Base-by-base conservation (phyloP, 768 basidiomycete genomes). In the Lanmaoa rubissima region DNA sequence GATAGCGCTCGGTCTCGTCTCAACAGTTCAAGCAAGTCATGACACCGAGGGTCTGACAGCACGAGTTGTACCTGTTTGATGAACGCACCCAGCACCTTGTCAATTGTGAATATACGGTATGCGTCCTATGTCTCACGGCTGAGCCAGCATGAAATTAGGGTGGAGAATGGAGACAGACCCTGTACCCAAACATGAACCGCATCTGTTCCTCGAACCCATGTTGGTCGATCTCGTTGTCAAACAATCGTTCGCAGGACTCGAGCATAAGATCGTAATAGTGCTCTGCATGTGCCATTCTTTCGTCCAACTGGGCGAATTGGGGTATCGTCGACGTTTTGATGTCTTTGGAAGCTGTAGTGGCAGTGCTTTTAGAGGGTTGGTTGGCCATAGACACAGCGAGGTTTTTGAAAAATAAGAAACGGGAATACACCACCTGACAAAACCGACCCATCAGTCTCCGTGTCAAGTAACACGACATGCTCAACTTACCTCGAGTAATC, bases 171-270 rank as follows among this genome's bases (percentile, higher is more conserved):
- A 45, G 53, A 59, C 69, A 31, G 36, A 88, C 94, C 78, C 84
- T 84, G 43, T 85, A 79, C n/a, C 92, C 90, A 71, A 93, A 95
- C 79, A 94, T 86, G 53, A 80, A 81, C 42, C 96, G 80, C 78
- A 96, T 82, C 63, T 90, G 90, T 62, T 99, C 97, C 73, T 98
- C 96, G 68, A 95, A 98, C 5, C 78, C 81, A 42, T 78, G 75
- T 61, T 88, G 88, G 64, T 99, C 97, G 24, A 98, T 78, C 69
- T 97, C 92, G 61, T 89, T 90, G 66, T 95, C 95, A 61, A 98
- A 97, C 44, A 98, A 71, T 57, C 86, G 82, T 70, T 99, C 97
- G 68, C 91, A 92, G 4, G 90, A 85, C 56, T 88, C 90, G 16
- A 99, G 79, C 64, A 94, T 75, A 53, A 94, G 78, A 47, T 87